Percentiles rank a stretch among this genome's conserved stretches.
phyloP scores from a whole-genome alignment of 164 flowering plant species.

The Magnolia changhungtana region DNA sequence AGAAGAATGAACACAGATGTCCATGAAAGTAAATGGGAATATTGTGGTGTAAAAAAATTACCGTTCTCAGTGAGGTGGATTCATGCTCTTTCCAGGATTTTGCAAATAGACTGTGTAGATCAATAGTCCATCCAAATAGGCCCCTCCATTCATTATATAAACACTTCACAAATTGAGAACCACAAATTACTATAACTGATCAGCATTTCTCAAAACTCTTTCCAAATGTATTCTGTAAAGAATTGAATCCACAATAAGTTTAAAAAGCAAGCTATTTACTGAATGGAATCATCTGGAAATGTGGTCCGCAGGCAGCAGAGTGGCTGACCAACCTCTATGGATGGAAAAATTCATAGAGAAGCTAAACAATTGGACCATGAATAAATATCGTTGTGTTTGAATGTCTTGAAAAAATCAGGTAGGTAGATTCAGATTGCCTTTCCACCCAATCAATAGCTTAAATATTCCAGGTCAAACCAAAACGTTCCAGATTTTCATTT shows the following conservation, averaged over 20 bases:
- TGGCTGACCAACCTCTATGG: neutral
- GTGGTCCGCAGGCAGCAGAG: neutral
- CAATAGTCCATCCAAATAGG: slow-evolving; percentile 57
- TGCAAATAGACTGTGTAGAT: slow-evolving; percentile 42
- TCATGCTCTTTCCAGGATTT: slow-evolving; percentile 48
- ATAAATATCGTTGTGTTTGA: no score
- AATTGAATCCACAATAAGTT: neutral
- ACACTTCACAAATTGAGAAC: slow-evolving; percentile 38
- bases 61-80: slow-evolving; percentile 50
- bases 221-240: neutral
- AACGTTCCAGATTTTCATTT: no score
- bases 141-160: slow-evolving; percentile 79
- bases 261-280: neutral
- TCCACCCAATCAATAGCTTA: no score
- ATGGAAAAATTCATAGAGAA: no score
- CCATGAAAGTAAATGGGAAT: neutral
- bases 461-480: no score
- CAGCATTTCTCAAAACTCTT: neutral
- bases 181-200: slow-evolving; percentile 1
- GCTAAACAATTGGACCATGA: no score
- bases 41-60: slow-evolving; percentile 18
- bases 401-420: no score
- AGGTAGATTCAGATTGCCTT: no score
- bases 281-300: neutral
- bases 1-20: neutral